phyloP scores from a whole-genome alignment of 257 asterid genomes.

The Verbena officinalis region DNA sequence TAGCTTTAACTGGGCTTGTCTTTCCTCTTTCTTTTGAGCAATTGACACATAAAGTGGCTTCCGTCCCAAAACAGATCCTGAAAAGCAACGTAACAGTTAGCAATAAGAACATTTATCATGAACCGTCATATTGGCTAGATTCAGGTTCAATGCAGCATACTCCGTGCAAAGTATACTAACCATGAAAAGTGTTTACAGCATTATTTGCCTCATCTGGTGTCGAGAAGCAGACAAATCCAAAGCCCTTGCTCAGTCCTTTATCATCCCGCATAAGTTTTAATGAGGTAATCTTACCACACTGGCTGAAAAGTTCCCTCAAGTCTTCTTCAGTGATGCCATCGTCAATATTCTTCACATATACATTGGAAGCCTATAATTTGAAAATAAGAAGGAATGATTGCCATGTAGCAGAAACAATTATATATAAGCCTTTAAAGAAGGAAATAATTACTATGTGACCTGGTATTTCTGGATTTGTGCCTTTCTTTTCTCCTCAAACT shows the following conservation, averaged over 20 bases:
- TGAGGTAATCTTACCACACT: conserved; percentile 54
- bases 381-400: conserved; percentile 3
- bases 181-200: conserved; percentile 52
- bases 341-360: conserved; percentile 57
- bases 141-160: neutral
- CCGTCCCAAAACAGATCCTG: conserved; percentile 52
- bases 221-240: conserved; percentile 69
- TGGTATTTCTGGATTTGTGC: conserved; percentile 47
- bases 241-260: conserved; percentile 61
- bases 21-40: conserved; percentile 68
- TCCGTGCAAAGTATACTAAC: conserved; percentile 30
- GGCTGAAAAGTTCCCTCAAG: conserved; percentile 46
- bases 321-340: conserved; percentile 50
- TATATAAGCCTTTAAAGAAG: neutral
- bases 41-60: conserved; percentile 57
- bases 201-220: conserved; percentile 51
- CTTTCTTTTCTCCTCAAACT: conserved; percentile 55
- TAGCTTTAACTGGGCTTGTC: conserved; percentile 49
- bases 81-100: conserved; percentile 11
- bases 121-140: neutral
- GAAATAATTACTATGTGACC: conserved; percentile 34
- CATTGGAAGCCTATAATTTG: conserved; percentile 49
- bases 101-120: neutral
- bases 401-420: neutral
- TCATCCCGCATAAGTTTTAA: conserved; percentile 59